These are phyloP conservation scores for Aethionema arabicum DNA, from an alignment of 345 rosid genomes.

Conservation along the genomic window DNA sequence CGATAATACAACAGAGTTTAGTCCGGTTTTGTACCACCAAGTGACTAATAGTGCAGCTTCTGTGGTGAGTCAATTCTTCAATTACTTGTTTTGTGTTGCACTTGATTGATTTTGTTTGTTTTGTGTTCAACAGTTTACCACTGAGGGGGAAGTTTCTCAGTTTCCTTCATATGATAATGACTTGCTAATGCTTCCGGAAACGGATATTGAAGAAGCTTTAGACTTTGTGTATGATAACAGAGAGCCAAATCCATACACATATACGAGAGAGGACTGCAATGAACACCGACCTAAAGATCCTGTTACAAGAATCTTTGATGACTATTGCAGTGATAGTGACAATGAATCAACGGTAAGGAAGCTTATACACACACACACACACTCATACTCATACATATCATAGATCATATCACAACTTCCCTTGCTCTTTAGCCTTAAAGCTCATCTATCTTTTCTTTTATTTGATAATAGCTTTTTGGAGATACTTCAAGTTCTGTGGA, in stretches of 20 bases:
- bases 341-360: conserved; percentile 31
- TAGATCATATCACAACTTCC: neutral
- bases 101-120: too few species aligned
- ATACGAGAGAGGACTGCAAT: neutral
- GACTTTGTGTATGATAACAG: too few species aligned
- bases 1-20: neutral
- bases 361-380: too few species aligned
- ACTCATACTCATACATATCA: too few species aligned
- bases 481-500: conserved; percentile 25
- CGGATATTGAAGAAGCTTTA: too few species aligned
- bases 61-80: conserved; percentile 26
- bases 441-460: neutral
- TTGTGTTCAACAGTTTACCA: neutral
- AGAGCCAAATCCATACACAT: too few species aligned
- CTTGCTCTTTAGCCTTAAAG: conserved; percentile 3
- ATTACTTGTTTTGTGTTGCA: neutral
- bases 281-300: conserved; percentile 18
- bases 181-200: too few species aligned
- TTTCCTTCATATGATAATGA: neutral
- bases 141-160: conserved; percentile 7
- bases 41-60: conserved; percentile 21
- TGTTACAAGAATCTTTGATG: conserved; percentile 9
- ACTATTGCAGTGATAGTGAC: conserved; percentile 25
- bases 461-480: conserved; percentile 2
- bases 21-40: neutral